A percentile compares a stretch with the other conserved stretches of the same genome.
Conservation (phyloP, 495 filamentous ascomycete genomes). For the Daldinia caldariorum region DNA sequence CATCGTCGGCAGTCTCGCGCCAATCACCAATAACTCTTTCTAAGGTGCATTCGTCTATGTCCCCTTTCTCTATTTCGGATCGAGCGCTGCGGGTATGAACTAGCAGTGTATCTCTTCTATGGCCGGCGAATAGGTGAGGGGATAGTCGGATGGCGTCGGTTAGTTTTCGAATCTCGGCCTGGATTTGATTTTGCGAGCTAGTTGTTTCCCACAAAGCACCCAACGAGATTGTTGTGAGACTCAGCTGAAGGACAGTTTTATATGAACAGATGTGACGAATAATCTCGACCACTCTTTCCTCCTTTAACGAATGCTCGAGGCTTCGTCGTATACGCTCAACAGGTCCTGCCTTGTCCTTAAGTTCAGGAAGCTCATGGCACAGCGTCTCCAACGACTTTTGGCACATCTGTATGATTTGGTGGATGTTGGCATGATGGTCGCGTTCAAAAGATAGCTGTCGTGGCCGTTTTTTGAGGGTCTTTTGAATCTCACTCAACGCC, state of each 20-base stretch:
- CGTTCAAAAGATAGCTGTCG: slow-evolving; percentile 34
- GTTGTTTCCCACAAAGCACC: slow-evolving; percentile 31
- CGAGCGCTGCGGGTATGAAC: neutral
- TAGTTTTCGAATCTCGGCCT: slow-evolving; percentile 37
- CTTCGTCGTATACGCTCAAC: slow-evolving; percentile 24
- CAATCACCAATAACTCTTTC: slow-evolving; percentile 36
- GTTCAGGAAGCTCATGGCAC: slow-evolving; percentile 26
- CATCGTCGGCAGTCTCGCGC: slow-evolving; percentile 37
- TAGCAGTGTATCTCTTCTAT: neutral
- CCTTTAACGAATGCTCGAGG: slow-evolving; percentile 26
- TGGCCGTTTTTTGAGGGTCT: slow-evolving; percentile 24
- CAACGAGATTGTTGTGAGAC: slow-evolving; percentile 36
- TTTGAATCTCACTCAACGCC: slow-evolving; percentile 21
- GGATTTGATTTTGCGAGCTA: slow-evolving; percentile 37
- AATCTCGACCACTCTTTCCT: slow-evolving; percentile 30
- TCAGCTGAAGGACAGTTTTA: slow-evolving; percentile 36
- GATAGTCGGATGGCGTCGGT: slow-evolving; percentile 26
- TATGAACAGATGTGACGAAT: slow-evolving; percentile 39
- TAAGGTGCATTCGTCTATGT: slow-evolving; percentile 11
- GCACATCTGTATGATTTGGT: slow-evolving; percentile 35
- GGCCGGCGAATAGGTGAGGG: slow-evolving; percentile 21
- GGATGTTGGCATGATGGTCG: slow-evolving; percentile 35
- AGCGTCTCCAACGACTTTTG: slow-evolving; percentile 21
- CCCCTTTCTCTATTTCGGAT: slow-evolving; percentile 12
- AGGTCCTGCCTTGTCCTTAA: slow-evolving; percentile 24